These are phyloP conservation scores for Paecilomyces niveus DNA, from an alignment of 2,329 filamentous ascomycete genomes.

Conservation along the genomic window DNA sequence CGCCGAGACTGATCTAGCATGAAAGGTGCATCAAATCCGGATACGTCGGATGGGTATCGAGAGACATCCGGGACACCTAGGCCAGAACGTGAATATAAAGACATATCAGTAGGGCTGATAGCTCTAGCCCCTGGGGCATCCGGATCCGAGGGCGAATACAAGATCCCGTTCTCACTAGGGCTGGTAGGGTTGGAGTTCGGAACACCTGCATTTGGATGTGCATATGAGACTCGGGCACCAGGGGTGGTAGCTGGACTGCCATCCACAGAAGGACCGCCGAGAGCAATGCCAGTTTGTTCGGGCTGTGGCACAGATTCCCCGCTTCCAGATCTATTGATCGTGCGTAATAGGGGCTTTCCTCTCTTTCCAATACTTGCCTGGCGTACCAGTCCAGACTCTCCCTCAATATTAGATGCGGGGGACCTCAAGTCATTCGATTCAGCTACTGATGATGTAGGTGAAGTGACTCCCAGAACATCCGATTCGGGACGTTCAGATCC, in stretches of 20 bases:
- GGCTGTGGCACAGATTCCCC: background rate
- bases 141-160: background rate
- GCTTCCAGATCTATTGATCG: constrained; percentile 15
- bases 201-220: background rate
- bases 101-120: background rate
- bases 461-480: constrained; percentile 33
- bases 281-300: background rate
- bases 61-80: background rate
- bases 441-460: constrained; percentile 8
- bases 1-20: background rate
- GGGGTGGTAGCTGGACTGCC: background rate
- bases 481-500: constrained; percentile 42
- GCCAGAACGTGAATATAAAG: background rate
- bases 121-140: background rate
- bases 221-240: background rate
- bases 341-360: constrained; percentile 22
- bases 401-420: constrained; percentile 8
- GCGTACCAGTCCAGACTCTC: constrained; percentile 14
- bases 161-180: background rate
- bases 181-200: background rate
- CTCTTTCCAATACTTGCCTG: constrained; percentile 24
- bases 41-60: background rate
- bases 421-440: constrained; percentile 6
- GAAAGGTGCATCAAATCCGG: background rate
- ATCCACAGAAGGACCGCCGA: constrained; percentile 19